Evolutionary conservation across 2,329 filamentous ascomycete species (phyloP), one percentile per base, ranked within the genome.

Genomic region (Nothopassalora personata): DNA sequence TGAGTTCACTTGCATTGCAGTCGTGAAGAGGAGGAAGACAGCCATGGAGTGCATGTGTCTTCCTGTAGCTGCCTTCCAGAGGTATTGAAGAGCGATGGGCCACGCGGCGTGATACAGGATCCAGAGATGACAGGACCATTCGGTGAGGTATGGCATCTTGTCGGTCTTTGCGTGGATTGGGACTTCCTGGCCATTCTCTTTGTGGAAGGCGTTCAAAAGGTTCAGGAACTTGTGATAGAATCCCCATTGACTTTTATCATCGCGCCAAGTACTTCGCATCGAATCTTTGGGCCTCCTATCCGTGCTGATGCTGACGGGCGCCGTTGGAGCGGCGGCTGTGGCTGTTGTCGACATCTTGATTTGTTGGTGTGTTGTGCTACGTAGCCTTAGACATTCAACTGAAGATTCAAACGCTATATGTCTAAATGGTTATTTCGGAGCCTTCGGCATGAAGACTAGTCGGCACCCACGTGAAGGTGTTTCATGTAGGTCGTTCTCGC

Each of bases 1-100:
- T n/a, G 72, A 71, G 49, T 73, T 75, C 10, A 69, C 23, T 53
- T 76, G 77, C 64, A 78, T 76, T 15, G 70, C 65, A 1, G 67
- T 23, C 18, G 67, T 71, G 62, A 78, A 78, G 34, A 77, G 69
- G 11, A 72, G 5, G 56, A 77, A 72, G 23, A 69, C 69, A 9
- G 64, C 68, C 10, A 75, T 53, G 0, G 65, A 54, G 33, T 68
- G 64, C 2, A 78, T 47, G 39, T 72, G 70, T 9, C 66, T 64
- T 2, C 73, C 70, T 1, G 70, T 73, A 45, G 65, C 67, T n/a
- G 57, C 63, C 8, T 68, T 62, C 46, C 70, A 75, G 28, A 67
- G 59, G 49, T 77, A 72, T 46, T 79, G 76, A 1, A 77, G 55
- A 15, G 65, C 54, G 15, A 79, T 64, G 0, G 76, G 75, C 5